Evolutionary conservation across 2,329 filamentous ascomycete species (phyloP), one percentile per base, ranked within the genome.

Genomic region (Diplocarpon mali): DNA sequence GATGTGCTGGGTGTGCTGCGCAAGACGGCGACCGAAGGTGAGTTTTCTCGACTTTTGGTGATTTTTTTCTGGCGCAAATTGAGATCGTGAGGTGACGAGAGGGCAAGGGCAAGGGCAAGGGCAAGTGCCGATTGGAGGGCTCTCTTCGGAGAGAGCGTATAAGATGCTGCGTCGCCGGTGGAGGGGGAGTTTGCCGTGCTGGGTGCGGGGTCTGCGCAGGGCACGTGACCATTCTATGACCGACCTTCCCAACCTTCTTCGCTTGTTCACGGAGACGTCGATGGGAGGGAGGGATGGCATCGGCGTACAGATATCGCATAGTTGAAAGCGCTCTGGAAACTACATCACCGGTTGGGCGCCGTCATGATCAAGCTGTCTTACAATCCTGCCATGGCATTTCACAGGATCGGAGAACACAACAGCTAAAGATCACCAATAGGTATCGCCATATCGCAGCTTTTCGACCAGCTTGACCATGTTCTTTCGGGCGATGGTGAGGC

Each of bases 21-120:
- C 32, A 40, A 44, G 13, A 37, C 42, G 7, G 43, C 28, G 16
- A 16, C 27, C 12, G 45, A 53, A 44, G 51, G 51, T 53, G 38
- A 53, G 51, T 31, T 40, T 41, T 38, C 40, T 34, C n/a, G 14
- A 13, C 5, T 14, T 36, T 17, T n/a, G n/a, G 14, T 24, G 17
- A 13, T 13, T 28, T 42, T 24, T 29, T 30, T 30, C 34, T 7
- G 11, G 11, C 13, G 17, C 30, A 15, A 4, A 35, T 17, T 5
- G 20, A 24, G 11, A 32, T 4, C 30, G 30, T 9, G 30, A 32
- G 3, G 16, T 27, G 40, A 28, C n/a, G 20, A 15, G 24, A 30
- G 14, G 29, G 35, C 20, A 4, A 13, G 30, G 12, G 8, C 4
- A 37, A 20, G 28, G 28, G 10, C 11, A 32, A 35, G 34, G 15